Percentiles rank a stretch among this genome's conserved stretches.
Evolutionary conservation across 768 basidiomycete species (phyloP).

Genomic region (Epithele typhae): DNA sequence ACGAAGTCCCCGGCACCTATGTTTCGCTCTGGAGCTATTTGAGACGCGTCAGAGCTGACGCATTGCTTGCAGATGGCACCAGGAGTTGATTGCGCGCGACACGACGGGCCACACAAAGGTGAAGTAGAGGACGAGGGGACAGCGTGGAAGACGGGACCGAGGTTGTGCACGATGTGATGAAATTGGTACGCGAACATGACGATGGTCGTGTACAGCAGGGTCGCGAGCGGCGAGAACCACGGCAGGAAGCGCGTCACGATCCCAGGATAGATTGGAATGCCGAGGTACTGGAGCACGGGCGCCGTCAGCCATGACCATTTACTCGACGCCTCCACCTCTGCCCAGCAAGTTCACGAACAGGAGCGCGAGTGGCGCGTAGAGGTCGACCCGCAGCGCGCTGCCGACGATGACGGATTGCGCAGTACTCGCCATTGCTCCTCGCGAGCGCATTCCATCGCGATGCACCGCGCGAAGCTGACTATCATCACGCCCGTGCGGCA

Average conservation of each 20-base stretch:
- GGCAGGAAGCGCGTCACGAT: slow-evolving; percentile 73
- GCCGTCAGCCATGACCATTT: slow-evolving; percentile 8
- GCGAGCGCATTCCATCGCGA: slow-evolving; percentile 26
- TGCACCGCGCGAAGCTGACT: slow-evolving; percentile 72
- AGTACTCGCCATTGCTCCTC: slow-evolving; percentile 14
- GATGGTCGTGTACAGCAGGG: slow-evolving; percentile 77
- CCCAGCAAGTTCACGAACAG: slow-evolving; percentile 74
- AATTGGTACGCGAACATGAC: slow-evolving; percentile 61
- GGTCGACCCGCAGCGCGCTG: slow-evolving; percentile 69
- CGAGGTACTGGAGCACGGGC: slow-evolving; percentile 60
- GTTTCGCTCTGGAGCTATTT: no score
- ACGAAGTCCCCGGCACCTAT: no score
- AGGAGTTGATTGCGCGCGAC: no score
- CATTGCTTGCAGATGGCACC: no score
- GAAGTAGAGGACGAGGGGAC: slow-evolving; percentile 82
- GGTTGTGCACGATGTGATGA: slow-evolving; percentile 65
- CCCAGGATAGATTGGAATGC: slow-evolving; percentile 74
- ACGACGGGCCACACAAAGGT: slow-evolving; percentile 67
- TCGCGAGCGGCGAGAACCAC: slow-evolving; percentile 60
- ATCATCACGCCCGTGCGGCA: slow-evolving; percentile 80
- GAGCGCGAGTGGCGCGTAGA: slow-evolving; percentile 71
- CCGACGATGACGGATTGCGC: slow-evolving; percentile 68
- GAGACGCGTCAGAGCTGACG: no score
- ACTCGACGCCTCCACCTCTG: slow-evolving; percentile 27
- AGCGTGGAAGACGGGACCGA: slow-evolving; percentile 75